Evolutionary conservation across 202 grass and related monocot species (phyloP).

Genomic region (Thinopyrum obtusiflorum): DNA sequence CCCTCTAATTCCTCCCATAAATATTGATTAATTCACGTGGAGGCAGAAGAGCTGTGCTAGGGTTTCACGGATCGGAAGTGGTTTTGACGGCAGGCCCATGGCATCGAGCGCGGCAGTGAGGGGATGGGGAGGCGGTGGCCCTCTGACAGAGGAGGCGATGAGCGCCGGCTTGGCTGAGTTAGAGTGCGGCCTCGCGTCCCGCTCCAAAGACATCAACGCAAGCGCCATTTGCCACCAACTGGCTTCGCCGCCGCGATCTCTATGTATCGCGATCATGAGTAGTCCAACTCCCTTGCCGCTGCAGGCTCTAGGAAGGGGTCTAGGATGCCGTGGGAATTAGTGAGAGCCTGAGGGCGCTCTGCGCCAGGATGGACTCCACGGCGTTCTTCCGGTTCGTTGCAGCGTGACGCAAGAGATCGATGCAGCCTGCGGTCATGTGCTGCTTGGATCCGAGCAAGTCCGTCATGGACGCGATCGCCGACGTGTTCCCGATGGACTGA

Average conservation of each 20-base stretch:
- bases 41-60: slow-evolving; percentile 17
- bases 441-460: too few species aligned
- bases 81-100: not conserved
- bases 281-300: slow-evolving; percentile 35
- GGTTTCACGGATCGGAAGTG: slow-evolving; percentile 24
- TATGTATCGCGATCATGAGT: slow-evolving; percentile 48
- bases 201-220: slow-evolving; percentile 57
- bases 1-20: too few species aligned
- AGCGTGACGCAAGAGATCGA: not conserved
- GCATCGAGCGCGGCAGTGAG: too few species aligned
- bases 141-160: too few species aligned
- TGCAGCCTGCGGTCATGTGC: too few species aligned
- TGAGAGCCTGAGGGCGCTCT: slow-evolving; percentile 7
- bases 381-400: slow-evolving; percentile 57
- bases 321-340: slow-evolving; percentile 9
- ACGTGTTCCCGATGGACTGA: too few species aligned
- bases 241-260: slow-evolving; percentile 56
- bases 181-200: slow-evolving; percentile 60
- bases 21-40: too few species aligned
- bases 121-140: not conserved
- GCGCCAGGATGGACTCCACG: slow-evolving; percentile 58
- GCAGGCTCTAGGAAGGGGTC: not conserved
- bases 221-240: slow-evolving; percentile 43
- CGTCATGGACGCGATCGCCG: too few species aligned
- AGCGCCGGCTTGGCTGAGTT: not conserved